Conservation (phyloP, 208 protist species). For the Dictyostelium gargantuum region DNA sequence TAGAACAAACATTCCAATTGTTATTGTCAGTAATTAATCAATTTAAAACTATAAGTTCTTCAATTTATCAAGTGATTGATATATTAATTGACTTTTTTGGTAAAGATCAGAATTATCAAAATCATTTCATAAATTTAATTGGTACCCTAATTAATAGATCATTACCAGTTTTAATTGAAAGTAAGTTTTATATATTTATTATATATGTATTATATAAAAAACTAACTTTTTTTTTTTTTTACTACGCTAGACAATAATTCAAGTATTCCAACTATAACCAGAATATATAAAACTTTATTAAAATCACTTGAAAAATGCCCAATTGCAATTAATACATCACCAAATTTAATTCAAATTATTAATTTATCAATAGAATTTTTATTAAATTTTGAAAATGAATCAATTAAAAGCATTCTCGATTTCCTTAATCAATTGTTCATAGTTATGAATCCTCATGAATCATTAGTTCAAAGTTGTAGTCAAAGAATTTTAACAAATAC, state of each 20-base stretch:
- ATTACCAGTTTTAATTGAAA: conserved; percentile 18
- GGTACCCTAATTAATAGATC: background rate
- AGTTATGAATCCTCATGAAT: background rate
- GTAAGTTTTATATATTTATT: background rate
- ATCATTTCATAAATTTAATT: conserved; percentile 19
- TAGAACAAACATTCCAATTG: conserved; percentile 6
- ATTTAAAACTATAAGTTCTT: background rate
- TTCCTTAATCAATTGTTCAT: conserved; percentile 37
- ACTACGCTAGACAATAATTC: background rate
- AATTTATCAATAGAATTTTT: conserved; percentile 5
- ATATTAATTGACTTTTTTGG: background rate
- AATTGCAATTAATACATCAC: conserved; percentile 2
- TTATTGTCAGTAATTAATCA: background rate
- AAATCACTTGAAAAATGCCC: background rate
- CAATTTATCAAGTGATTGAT: background rate
- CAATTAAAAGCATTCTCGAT: background rate
- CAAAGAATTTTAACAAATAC: conserved; percentile 8
- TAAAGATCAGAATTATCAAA: background rate
- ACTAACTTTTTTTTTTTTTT: background rate
- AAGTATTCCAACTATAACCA: background rate
- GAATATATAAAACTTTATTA: background rate
- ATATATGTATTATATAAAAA: background rate
- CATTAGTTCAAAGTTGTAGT: background rate
- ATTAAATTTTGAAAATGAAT: conserved; percentile 30
- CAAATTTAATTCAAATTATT: background rate